Evolutionary conservation across 129 eudicot species (phyloP), one percentile per base, ranked within the genome.

Genomic region (Pseudognaphalium luteoalbum): DNA sequence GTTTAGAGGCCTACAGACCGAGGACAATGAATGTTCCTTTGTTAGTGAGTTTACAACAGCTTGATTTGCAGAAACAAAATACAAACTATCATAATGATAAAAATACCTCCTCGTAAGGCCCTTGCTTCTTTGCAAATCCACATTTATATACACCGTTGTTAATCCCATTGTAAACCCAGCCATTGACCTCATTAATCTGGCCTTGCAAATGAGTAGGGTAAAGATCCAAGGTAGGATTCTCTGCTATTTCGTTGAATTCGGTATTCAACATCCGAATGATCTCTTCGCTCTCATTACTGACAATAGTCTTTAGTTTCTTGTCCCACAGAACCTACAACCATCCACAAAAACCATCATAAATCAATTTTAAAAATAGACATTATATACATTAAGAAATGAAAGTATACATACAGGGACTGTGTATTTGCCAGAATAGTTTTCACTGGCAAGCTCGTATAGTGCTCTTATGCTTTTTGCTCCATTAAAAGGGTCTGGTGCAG

Each of bases 121-220:
- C 98, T 86, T 90, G 98, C 84, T 92, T 92, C 76, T 77, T 90
- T 6, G 96, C 94, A 81, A 92, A 90, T 20, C 98, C 98, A 80
- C 98, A 88, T 80, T 81, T 90, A 68, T 92, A 94, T 35, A 94
- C 99, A 58, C 99, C 97, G 22, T 94, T 89, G 78, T 94, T 94
- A 71, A 94, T 94, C 63, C 82, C 88, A 41, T 82, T 87, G 47
- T 94, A 89, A 66, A 86, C 78, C 99, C 93, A 89, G 52, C 73
- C 87, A 44, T 94, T 91, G 16, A 83, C 83, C 74, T 91, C 99
- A 78, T 91, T 82, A 71, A 94, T 87, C 50, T 91, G 81, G 39
- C 76, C 80, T 86, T 85, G 93, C 57, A 91, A 76, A 74, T 85
- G 85, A 69, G 91, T 73, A 54, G 99, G 99, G 56, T 89, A 94